Conservation (phyloP, 148 eudicot species). For the Rhododendron williamsianum region DNA sequence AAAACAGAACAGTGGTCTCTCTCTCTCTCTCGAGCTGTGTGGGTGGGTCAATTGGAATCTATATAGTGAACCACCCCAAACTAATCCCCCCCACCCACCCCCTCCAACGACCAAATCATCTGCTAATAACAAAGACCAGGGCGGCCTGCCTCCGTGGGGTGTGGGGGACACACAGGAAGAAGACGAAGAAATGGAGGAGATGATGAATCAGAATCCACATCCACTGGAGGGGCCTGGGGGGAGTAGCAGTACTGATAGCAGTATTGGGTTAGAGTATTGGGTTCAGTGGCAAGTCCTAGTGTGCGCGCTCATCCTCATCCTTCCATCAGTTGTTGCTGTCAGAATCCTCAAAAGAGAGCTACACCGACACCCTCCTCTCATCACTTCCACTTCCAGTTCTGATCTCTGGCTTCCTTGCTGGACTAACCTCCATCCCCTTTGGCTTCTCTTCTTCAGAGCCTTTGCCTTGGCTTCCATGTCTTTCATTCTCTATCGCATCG, state of each 20-base stretch:
- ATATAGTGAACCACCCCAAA: not conserved
- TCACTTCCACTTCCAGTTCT: not conserved
- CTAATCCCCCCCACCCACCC: not conserved
- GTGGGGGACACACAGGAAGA: not conserved
- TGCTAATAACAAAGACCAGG: not conserved
- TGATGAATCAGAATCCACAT: not conserved
- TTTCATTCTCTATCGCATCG: slow-evolving; percentile 42
- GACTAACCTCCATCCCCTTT: slow-evolving; percentile 55
- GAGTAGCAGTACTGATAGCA: not conserved
- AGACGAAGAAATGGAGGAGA: slow-evolving; percentile 11
- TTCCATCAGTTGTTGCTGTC: slow-evolving; percentile 36
- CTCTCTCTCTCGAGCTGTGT: not conserved
- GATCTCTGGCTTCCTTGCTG: slow-evolving; percentile 78
- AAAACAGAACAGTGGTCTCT: not conserved
- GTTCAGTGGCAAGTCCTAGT: slow-evolving; percentile 65
- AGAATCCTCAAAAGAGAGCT: slow-evolving; percentile 21
- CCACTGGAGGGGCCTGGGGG: not conserved
- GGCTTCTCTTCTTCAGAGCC: slow-evolving; percentile 64
- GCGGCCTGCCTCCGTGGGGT: not conserved
- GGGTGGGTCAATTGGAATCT: not conserved
- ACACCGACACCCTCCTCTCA: not conserved
- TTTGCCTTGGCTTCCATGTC: slow-evolving; percentile 52
- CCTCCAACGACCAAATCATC: not conserved
- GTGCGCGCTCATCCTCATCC: slow-evolving; percentile 47
- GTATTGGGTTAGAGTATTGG: slow-evolving; percentile 49